A percentile compares a stretch with the other conserved stretches of the same genome.
Conservation (phyloP, 345 rosid species). For the Lepidium africanum region DNA sequence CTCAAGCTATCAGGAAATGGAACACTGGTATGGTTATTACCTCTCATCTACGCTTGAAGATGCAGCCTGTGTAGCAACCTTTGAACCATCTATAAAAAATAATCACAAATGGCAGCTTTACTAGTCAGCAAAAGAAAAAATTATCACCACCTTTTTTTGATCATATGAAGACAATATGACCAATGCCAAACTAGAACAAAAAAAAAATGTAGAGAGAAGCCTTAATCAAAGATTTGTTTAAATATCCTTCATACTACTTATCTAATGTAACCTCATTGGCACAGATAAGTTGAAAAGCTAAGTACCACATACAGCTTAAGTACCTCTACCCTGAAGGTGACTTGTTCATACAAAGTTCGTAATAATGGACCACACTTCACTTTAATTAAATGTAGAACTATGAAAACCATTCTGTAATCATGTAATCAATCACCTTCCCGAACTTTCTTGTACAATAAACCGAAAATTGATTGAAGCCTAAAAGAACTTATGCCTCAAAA, state of each 20-base stretch:
- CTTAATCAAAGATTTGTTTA: neutral
- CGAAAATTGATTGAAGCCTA: neutral
- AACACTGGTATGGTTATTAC: slow-evolving; percentile 33
- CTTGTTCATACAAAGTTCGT: neutral
- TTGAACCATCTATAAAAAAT: slow-evolving; percentile 45
- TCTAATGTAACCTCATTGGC: neutral
- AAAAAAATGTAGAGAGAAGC: neutral
- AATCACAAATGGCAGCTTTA: slow-evolving; percentile 5
- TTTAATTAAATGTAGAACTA: neutral
- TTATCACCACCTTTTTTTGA: neutral
- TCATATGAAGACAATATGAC: neutral
- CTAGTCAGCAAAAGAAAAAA: neutral
- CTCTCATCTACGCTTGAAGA: slow-evolving; percentile 49
- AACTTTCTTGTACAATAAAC: neutral
- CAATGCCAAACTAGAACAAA: neutral
- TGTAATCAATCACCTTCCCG: neutral
- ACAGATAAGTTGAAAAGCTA: neutral
- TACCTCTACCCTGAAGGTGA: neutral
- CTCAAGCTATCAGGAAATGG: neutral
- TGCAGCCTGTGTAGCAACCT: slow-evolving; percentile 43
- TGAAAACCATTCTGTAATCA: neutral
- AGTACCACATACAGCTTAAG: neutral
- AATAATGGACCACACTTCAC: neutral
- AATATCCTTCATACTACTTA: neutral
- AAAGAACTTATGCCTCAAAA: neutral